Evolutionary conservation across 2,329 filamentous ascomycete genomes (phyloP).

Genomic region (Aureobasidium musti): DNA sequence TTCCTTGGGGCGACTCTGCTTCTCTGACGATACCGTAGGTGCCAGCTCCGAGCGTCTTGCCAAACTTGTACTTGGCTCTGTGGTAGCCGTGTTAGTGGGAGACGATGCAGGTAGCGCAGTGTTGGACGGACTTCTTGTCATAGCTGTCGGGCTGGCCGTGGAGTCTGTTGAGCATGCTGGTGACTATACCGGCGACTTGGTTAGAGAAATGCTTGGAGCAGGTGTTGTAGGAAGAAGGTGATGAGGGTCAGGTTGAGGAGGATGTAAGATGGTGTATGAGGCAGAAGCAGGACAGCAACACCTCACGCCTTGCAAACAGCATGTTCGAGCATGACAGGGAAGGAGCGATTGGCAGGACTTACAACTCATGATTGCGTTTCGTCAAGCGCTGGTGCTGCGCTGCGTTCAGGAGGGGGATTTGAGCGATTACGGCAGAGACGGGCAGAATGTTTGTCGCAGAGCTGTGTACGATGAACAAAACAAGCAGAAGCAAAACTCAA

Average conservation of each 20-base stretch:
- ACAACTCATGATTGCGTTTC: constrained; percentile 26
- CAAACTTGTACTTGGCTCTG: constrained; percentile 87
- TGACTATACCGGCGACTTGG: constrained; percentile 57
- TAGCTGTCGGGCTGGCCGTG: constrained; percentile 97
- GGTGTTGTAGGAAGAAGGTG: constrained; percentile 3
- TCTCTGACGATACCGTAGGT: constrained; percentile 98
- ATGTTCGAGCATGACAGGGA: neutral
- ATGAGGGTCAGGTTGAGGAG: neutral
- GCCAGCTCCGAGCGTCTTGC: constrained; percentile 88
- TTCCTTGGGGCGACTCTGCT: constrained; percentile 78
- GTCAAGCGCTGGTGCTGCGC: constrained; percentile 7
- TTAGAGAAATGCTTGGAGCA: constrained; percentile 26
- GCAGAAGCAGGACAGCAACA: neutral
- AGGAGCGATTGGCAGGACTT: constrained; percentile 16
- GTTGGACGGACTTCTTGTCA: constrained; percentile 79
- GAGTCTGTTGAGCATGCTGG: constrained; percentile 91
- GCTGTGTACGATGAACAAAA: neutral
- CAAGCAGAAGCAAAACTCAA: neutral
- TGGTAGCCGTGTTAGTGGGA: constrained; percentile 8
- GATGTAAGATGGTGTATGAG: neutral
- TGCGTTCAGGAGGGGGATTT: neutral
- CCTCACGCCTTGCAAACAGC: neutral
- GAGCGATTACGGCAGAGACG: neutral
- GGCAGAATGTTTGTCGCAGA: neutral
- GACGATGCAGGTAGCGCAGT: constrained; percentile 25